phyloP scores from a whole-genome alignment of 345 rosid species.

The Iberis pinnata region DNA sequence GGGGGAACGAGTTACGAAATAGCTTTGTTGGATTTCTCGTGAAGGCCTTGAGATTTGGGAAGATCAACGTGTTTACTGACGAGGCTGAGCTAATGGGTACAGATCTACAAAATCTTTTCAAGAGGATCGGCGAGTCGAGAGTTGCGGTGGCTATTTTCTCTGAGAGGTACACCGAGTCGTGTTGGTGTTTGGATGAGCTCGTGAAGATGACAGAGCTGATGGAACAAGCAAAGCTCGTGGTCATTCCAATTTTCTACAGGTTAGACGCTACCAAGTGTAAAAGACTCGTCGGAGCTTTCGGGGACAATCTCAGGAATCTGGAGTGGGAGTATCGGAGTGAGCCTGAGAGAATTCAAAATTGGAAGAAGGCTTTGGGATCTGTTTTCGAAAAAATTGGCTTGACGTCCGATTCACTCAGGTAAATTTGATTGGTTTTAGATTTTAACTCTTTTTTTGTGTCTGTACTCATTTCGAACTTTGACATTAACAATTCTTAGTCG shows the following conservation, averaged over 20 bases:
- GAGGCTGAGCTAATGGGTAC: conserved; percentile 10
- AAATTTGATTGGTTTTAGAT: background rate
- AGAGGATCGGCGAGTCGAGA: conserved; percentile 13
- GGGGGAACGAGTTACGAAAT: conserved; percentile 17
- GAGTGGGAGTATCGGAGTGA: conserved; percentile 1
- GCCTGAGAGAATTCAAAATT: conserved; percentile 14
- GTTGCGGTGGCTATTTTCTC: conserved; percentile 18
- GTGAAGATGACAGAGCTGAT: conserved; percentile 12
- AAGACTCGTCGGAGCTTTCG: conserved; percentile 12
- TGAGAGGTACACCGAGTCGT: conserved; percentile 7
- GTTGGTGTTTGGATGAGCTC: conserved; percentile 21
- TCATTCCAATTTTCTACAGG: conserved; percentile 13
- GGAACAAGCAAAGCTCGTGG: conserved; percentile 1
- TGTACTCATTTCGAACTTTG: no score
- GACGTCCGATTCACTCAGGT: background rate
- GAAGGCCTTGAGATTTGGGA: conserved; percentile 8
- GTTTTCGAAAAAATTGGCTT: conserved; percentile 9
- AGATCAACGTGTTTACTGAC: conserved; percentile 19
- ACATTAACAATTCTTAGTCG: background rate
- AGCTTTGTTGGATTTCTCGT: conserved; percentile 13
- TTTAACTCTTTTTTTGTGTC: no score
- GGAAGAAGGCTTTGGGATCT: conserved; percentile 17
- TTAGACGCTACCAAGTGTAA: conserved; percentile 6
- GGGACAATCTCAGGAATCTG: conserved; percentile 8
- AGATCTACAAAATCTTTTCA: conserved; percentile 15